Base-by-base conservation (phyloP, 345 rosid species). In the Raphanus raphanistrum region DNA sequence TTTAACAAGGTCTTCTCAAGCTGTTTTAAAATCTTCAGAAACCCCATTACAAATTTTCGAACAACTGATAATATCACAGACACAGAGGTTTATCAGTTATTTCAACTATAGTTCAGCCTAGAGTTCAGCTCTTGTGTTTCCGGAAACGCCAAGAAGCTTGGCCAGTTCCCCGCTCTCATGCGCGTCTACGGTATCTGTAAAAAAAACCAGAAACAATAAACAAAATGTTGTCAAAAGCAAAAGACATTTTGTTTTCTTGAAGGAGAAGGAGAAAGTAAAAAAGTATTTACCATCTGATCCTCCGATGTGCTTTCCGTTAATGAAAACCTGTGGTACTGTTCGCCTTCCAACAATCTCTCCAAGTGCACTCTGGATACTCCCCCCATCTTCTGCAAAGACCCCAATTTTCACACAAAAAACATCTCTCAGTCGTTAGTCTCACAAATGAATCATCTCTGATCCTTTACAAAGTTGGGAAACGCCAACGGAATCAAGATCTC, bases 321-420 rank as follows among this genome's bases (percentile, higher is more conserved):
- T 81, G 86, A 94, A 94, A 41, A 94, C 98, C 64, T 92, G 98
- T 3, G 98, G 98, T 4, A 94, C 98, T 3, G 98, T 94, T 70
- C 90, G 89, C 83, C 86, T 87, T 8, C 92, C 90, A 27, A 88
- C 80, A 21, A 80, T 84, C 78, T 85, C 85, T 72, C 86, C 75
- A 79, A 90, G 17, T 35, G 96, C 98, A 81, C 77, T 84, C 80
- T 94, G 98, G 78, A 94, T 84, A 60, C 66, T 76, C 17, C n/a
- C 38, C 1, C 97, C 98, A 83, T 94, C 95, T 8, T 90, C 98
- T 94, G 85, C 35, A 63, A 41, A 82, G 64, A 59, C 21, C 17
- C 66, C 62, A 52, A 65, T 17, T 65, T 35, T 43, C 6, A 57
- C 33, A 33, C 71, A 66, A 58, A 25, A 55, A 2, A n/a, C 1